Base-by-base conservation (phyloP, 805 yeast species). In the Candida broadrunensis region DNA sequence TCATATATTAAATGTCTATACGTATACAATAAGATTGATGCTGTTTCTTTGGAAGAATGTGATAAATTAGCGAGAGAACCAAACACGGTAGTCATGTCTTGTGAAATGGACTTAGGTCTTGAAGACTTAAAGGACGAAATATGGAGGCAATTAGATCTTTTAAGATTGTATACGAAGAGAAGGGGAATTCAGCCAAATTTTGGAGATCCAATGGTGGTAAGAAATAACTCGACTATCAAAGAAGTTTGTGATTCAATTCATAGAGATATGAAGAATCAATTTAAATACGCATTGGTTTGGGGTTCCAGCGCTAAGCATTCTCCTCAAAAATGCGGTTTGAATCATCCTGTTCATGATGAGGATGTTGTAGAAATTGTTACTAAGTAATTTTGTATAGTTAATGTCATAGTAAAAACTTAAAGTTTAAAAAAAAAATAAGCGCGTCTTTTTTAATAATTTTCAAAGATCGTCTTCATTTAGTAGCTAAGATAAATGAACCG, bases 231-330 rank as follows among this genome's bases (percentile, higher is more conserved):
- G 5, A 73, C 93, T 2, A 79, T 91, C 39, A 91, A 84, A 49
- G 88, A 83, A 49, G 88, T 91, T 21, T 91, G 99, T 69, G 90
- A 91, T 57, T 77, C 93, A 11, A 84, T 91, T 47, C 98, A 91
- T 60, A 78, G 95, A 51, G 97, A 90, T 54, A 85, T 91, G 73
- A 90, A 89, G 56, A 82, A 85, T 48, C 88, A 85, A 55, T 91
- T 93, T 73, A 88, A 89, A 60, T 89, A 90, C 60, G 98, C 98
- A 0, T 65, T 89, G 55, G 97, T 91, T 5, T 91, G 98, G 97
- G 99, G 99, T 0, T 81, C 90, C 1, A 83, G 95, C 35, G 85
- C 97, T 5, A 93, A 93, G 60, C 96, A 88, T 58, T 87, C 91
- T 26, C 98, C 98, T 3, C 99, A 91, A 58, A 91, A 91, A 58